Evolutionary conservation across 305 asterid genomes (phyloP), one percentile per base, ranked within the genome.

Genomic region (Coffea humblotiana): DNA sequence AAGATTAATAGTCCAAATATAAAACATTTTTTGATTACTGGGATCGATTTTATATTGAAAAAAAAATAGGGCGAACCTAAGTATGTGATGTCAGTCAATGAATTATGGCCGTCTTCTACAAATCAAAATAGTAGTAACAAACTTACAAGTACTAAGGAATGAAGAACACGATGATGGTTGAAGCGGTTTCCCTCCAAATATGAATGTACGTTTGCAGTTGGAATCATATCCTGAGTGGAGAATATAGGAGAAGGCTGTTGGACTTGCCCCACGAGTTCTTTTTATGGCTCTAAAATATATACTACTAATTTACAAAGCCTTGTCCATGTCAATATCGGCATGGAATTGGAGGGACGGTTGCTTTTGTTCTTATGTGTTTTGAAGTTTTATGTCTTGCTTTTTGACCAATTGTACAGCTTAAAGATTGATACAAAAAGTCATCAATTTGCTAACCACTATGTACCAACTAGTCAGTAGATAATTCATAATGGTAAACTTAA

Each of bases 371-470:
- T 72, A 6, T 73, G 43, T 72, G 35, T 69, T 49, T 78, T 79
- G 72, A 43, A 63, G 77, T 56, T 61, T 75, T 43, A 69, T 35
- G 45, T 72, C 12, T 74, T n/a, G 74, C 56, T 79, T 77, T 84
- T 85, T 82, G 84, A 84, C 81, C 76, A 58, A 54, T 47, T 77
- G 61, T 81, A 1, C 8, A 40, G 65, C 78, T 63, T n/a, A 52
- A 29, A 27, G 37, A 75, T 79, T 29, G 69, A 77, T n/a, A 48
- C 75, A 19, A 47, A 71, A 82, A 82, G 84, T 72, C 87, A 37
- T 73, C 81, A 74, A 81, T 78, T 86, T 69, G 78, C 19, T 74
- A 82, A 83, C 80, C 67, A 80, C 81, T 67, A 25, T 65, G 63
- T 49, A 49, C 27, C 48, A 49, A 29, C 52, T 72, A 79, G 52